Base-by-base conservation (phyloP, 768 basidiomycete genomes). In the Russula olivacea region DNA sequence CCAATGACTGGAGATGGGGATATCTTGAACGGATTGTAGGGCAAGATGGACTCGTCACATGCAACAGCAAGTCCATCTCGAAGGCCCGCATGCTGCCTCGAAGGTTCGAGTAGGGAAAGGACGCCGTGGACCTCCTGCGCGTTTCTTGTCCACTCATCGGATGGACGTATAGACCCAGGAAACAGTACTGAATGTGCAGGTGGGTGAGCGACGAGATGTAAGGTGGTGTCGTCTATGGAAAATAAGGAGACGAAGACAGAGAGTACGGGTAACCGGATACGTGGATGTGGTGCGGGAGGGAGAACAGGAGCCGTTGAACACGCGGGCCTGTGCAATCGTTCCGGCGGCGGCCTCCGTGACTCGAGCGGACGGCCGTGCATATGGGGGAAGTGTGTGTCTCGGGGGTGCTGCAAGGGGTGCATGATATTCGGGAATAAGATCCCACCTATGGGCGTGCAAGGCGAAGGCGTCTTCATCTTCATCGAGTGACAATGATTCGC, bases 181-280 rank as follows among this genome's bases (percentile, higher is more conserved):
- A 63, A 58, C 40, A 52, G 17, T 10, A 23, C 25, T 17, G 50
- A 58, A 36, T 58, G 32, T 51, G 61, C 4, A 14, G 21, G 43
- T 25, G 50, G n/a, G 40, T 52, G 51, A 19, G 51, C 15, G 23
- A 60, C 23, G 21, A 59, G 59, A 38, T 53, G 41, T 17, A 45
- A 43, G 50, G 50, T 59, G 40, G 28, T 11, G 5, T 58, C 56
- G 32, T 62, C 55, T 36, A 58, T 23, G 25, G 56, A 58, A 28
- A 63, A 50, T 23, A 63, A 41, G 32, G 61, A 43, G 17, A n/a
- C 41, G 15, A 52, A 23, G 38, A 40, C 3, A 1, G 51, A 38
- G 34, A 52, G 21, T 0, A 55, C 21, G 15, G 28, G 48, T 5
- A 57, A 30, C 25, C 30, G 43, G 41, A 53, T 30, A 8, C 25